phyloP scores from a whole-genome alignment of 2,329 filamentous ascomycete genomes.

The Xylogone sp. region DNA sequence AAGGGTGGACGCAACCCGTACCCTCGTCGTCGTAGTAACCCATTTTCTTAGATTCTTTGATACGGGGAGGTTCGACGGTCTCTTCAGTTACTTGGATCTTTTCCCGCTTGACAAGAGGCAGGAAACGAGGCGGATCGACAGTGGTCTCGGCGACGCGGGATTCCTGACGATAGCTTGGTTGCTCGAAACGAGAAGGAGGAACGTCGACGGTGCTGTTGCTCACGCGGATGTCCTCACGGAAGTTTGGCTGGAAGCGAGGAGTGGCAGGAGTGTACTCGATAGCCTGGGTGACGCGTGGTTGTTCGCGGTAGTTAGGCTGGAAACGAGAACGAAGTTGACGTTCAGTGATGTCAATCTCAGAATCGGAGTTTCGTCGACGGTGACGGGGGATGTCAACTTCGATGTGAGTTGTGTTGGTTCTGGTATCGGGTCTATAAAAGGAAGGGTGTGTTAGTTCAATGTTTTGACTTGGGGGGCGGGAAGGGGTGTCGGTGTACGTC shows the following conservation, averaged over 20 bases:
- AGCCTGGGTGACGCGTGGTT: slow-evolving; percentile 55
- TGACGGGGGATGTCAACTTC: slow-evolving; percentile 20
- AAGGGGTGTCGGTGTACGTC: slow-evolving; percentile 29
- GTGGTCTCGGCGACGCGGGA: slow-evolving; percentile 21
- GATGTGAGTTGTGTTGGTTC: slow-evolving; percentile 27
- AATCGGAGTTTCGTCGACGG: slow-evolving; percentile 21
- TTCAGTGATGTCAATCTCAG: slow-evolving; percentile 57
- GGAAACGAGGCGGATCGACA: slow-evolving; percentile 27
- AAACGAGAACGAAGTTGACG: slow-evolving; percentile 62
- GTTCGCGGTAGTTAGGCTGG: slow-evolving; percentile 51
- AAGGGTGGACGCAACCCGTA: too few relatives aligned
- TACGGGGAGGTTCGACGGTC: slow-evolving; percentile 31
- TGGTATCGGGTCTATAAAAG: slow-evolving; percentile 30
- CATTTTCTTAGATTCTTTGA: slow-evolving; percentile 50
- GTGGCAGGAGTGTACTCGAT: slow-evolving; percentile 61
- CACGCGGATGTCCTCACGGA: slow-evolving; percentile 27
- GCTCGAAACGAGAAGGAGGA: slow-evolving; percentile 37
- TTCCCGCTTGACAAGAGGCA: slow-evolving; percentile 14
- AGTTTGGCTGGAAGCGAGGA: slow-evolving; percentile 34
- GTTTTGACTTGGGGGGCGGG: slow-evolving; percentile 12
- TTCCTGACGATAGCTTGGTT: slow-evolving; percentile 31
- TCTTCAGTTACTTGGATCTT: slow-evolving; percentile 22
- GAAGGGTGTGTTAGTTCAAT: slow-evolving; percentile 19
- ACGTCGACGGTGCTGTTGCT: slow-evolving; percentile 64
- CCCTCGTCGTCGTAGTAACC: slow-evolving; percentile 75